Evolutionary conservation across 2,329 filamentous ascomycete species (phyloP), one percentile per base, ranked within the genome.

Genomic region (Cordyceps cateniannulata): DNA sequence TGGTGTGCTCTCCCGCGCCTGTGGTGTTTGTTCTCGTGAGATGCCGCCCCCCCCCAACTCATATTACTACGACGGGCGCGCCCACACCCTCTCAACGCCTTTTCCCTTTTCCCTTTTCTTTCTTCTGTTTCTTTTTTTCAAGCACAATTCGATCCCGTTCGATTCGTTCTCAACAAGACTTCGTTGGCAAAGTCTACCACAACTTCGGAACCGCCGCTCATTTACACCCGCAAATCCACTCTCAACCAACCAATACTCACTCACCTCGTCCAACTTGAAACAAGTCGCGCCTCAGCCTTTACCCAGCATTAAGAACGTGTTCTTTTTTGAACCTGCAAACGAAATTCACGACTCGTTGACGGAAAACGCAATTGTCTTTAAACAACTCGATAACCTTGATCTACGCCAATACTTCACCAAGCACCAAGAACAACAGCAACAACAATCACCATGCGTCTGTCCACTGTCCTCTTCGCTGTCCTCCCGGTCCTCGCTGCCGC

Each of bases 101-200:
- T 44, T 29, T 40, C 3, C 20, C 35, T 24, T 22, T 27, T 42
- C 24, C 59, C 59, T 56, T 54, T 66, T 64, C 62, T 66, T 8
- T 64, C 49, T 65, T 65, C 62, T 57, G 60, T 63, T 66, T 62
- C 63, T 58, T 38, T 47, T n/a, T 14, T 53, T 24, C 60, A 62
- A 48, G 50, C 47, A 52, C 18, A 42, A n/a, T 27, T 27, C 45
- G 20, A 24, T 61, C 35, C 63, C 51, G 62, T 62, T 58, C 63
- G 53, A 61, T 63, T 62, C 62, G 25, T 56, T 38, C 42, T 45
- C 64, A n/a, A 64, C 63, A 63, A 64, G 72, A 72, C 80, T 82
- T 82, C 80, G 80, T 82, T 82, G 80, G 80, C 80, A 82, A 78
- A 82, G 80, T 81, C 79, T 75, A 64, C 60, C 38, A 40, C 38